phyloP scores from a whole-genome alignment of 371 early-diverging fungal species.

The Nematocida displodere region DNA sequence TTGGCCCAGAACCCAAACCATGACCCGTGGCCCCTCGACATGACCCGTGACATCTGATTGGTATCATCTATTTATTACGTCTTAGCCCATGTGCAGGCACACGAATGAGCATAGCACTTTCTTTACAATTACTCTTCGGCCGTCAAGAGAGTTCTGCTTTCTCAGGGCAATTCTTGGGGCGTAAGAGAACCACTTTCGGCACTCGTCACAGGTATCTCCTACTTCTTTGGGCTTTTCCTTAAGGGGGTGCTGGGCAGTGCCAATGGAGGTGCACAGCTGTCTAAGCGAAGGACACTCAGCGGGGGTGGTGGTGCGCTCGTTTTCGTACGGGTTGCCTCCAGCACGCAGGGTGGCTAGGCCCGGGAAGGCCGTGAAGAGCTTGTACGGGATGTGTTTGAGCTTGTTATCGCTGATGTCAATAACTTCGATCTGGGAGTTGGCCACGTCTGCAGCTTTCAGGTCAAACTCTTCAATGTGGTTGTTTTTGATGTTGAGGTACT shows the following conservation, averaged over 20 bases:
- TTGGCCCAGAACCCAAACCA: not conserved
- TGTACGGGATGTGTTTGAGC: constrained; percentile 56
- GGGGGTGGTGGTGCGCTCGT: constrained; percentile 8
- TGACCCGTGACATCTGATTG: not conserved
- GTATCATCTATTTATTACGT: not conserved
- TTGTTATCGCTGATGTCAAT: constrained; percentile 54
- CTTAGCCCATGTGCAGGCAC: constrained; percentile 16
- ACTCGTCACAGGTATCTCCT: constrained; percentile 58
- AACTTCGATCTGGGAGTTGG: constrained; percentile 51
- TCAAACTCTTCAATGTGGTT: constrained; percentile 58
- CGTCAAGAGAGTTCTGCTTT: constrained; percentile 41
- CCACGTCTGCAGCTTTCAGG: constrained; percentile 1
- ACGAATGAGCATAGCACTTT: constrained; percentile 38
- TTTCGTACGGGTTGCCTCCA: constrained; percentile 57
- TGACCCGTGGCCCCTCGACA: not conserved
- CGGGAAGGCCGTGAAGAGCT: constrained; percentile 61
- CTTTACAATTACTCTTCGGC: constrained; percentile 37
- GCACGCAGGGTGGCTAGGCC: constrained; percentile 56
- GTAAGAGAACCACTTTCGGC: constrained; percentile 55
- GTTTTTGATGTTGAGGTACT: constrained; percentile 62
- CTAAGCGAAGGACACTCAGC: constrained; percentile 36
- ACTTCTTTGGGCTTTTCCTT: constrained; percentile 34
- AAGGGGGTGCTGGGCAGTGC: not conserved
- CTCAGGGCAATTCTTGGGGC: constrained; percentile 49
- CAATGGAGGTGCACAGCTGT: constrained; percentile 52